Evolutionary conservation across 1,284 basidiomycete genomes (phyloP), one percentile per base, ranked within the genome.

Genomic region (Ganoderma leucocontextum): DNA sequence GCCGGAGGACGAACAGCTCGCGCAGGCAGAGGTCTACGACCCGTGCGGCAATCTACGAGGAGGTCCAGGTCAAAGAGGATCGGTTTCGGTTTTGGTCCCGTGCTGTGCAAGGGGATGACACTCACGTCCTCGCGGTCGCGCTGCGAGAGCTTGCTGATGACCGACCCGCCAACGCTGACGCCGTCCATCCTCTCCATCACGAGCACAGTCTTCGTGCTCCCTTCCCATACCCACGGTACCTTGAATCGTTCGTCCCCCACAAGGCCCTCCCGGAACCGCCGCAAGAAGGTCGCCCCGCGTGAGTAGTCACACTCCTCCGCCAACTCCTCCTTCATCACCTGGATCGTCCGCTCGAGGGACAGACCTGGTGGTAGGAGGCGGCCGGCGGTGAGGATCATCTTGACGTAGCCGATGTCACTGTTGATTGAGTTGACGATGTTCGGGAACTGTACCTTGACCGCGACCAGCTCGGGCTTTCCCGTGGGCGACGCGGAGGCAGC

Each of bases 391-490:
- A 99, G 83, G 1, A 99, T 82, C 74, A 95, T 82, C 69, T 92
- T 94, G 68, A 99, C 86, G 79, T 98, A 98, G 25, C 91, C 87
- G 19, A 99, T 80, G 78, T 99, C 98, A 57, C 91, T 95, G 67
- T 89, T 85, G 73, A 99, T 98, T 2, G 94, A 96, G 65, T 91
- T 85, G 1, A 86, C 88, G 39, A 99, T 95, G 72, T 96, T 95
- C 0, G 97, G 97, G 79, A 99, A 99, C 78, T 99, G 98, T 49
- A 99, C 87, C 80, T 99, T 99, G 68, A 99, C 92, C 0, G 97
- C 98, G 15, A 98, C 93, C 8, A 78, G 82, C 69, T 86, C 88
- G 2, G 86, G 82, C 53, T 74, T 80, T 15, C 86, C 85, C 1
- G 89, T 90, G 13, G 85, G 85, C 55, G 86, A 86, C 19, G 78